Evolutionary conservation across 2,329 filamentous ascomycete genomes (phyloP), one percentile per base, ranked within the genome.

Genomic region (Lachnellula subtilissima): DNA sequence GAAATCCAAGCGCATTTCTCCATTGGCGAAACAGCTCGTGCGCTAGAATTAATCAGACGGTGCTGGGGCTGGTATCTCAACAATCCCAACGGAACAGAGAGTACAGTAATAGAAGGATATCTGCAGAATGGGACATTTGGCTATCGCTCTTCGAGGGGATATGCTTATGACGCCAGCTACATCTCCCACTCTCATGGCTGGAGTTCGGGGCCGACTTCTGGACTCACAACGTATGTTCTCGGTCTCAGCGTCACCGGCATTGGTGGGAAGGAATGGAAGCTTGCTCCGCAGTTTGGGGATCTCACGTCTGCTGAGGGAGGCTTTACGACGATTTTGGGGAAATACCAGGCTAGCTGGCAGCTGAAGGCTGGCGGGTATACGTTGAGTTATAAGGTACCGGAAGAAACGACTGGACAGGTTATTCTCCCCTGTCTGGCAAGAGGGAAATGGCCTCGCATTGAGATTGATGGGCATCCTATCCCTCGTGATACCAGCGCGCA

Each of bases 41-140:
- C 82, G 0, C 70, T 86, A 0, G 74, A 79, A 5, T 73, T 86
- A 11, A 78, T 85, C 42, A 77, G 80, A 15, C 70, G 72, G n/a
- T 75, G 72, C 51, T 86, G 83, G 82, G 83, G 83, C 4, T 84
- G 81, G 80, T 84, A 85, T 63, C 69, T 83, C 14, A 73, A 77
- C 57, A 77, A 84, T 53, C 73, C 76, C 0, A 79, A 82, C 61
- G 81, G 81, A 6, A 84, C 81, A 0, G 71, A 78, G 57, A 79
- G 75, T 39, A 85, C 83, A 1, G 75, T 83, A 6, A 75, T 84
- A 28, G 83, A 86, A 65, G 83, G 82, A 0, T 84, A 82, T 59
- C 71, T 82, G 1, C 67, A 67, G 0, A 75, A 85, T 58, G 81
- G 80, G 1, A 77, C 73, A 0, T 87, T 82, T 60, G 78, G 76